Base-by-base conservation (phyloP, 352 stramenopile genomes). In the Globisporangium spinosum region DNA sequence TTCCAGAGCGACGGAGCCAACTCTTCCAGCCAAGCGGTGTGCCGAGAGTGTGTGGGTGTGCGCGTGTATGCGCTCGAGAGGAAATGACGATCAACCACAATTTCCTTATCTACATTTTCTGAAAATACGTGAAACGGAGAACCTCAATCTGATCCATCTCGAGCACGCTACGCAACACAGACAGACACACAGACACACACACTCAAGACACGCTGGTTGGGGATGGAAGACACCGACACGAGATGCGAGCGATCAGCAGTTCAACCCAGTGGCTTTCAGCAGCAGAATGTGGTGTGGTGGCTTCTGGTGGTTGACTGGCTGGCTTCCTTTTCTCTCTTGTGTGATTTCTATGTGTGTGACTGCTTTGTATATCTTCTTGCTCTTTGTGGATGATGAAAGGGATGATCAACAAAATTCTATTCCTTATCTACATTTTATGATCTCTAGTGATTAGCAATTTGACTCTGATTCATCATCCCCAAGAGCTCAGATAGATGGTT, bases 21-120 rank as follows among this genome's bases (percentile, higher is more conserved):
- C 15, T 43, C 12, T 57, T 57, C 7, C 34, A 35, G 25, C 38
- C 32, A 20, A 15, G 2, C 6, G 15, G 15, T 15, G 29, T 35
- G 20, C 7, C 57, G 23, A 62, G 22, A 29, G 27, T 32, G 57
- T 56, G 58, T 43, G 47, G 29, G 61, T 53, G 61, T 53, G 27
- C 6, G 47, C 43, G n/a, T 6, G 27, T 51, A 10, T 13, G n/a
- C 10, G n/a, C n/a, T 20, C 20, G 65, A 60, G 74, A 74, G 83
- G 77, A 90, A 51, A 76, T 92, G 84, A 92, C 76, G 84, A 90
- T 80, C 74, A 69, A 79, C 55, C 61, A 73, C 74, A 73, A 72
- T 64, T 77, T 74, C 76, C 78, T 86, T 86, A 86, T 86, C 78
- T 86, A 86, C 78, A 86, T 86, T 86, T 82, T 83, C 78, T 77